Evolutionary conservation across 768 basidiomycete species (phyloP).

Genomic region (Paxillus rubicundulus): DNA sequence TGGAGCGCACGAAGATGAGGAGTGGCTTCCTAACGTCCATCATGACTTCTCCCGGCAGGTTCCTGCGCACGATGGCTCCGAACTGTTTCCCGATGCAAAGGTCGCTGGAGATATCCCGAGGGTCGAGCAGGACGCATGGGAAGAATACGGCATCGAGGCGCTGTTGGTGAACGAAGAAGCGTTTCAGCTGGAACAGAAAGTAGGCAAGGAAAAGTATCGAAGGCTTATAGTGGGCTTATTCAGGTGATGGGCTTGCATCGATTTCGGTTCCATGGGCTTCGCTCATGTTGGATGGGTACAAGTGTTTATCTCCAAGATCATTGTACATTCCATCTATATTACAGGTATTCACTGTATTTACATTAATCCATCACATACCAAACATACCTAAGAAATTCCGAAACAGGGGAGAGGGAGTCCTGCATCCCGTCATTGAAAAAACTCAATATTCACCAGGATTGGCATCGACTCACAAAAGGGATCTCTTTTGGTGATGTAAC

Average conservation of each 20-base stretch:
- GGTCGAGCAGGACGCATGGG: not conserved
- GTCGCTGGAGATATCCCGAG: not conserved
- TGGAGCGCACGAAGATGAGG: not conserved
- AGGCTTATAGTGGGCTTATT: slow-evolving; percentile 13
- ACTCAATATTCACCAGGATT: not conserved
- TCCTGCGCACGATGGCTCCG: not conserved
- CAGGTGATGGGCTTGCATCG: not conserved
- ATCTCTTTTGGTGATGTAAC: not conserved
- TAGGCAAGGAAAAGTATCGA: slow-evolving; percentile 16
- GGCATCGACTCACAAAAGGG: not conserved
- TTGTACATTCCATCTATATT: not conserved
- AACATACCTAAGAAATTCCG: not conserved
- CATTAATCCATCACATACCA: not conserved
- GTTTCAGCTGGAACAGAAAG: slow-evolving; percentile 8
- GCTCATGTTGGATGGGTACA: not conserved
- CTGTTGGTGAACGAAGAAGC: slow-evolving; percentile 7
- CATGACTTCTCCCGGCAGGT: slow-evolving; percentile 11
- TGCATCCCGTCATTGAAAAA: too few relatives aligned
- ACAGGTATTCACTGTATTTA: not conserved
- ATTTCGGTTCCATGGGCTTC: not conserved
- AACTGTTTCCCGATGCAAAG: not conserved
- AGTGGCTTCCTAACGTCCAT: not conserved
- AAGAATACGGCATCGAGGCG: not conserved
- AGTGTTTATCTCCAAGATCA: not conserved
- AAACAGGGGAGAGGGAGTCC: not conserved